Evolutionary conservation across 2,329 filamentous ascomycete species (phyloP), one percentile per base, ranked within the genome.

Genomic region (Polychaeton citri): DNA sequence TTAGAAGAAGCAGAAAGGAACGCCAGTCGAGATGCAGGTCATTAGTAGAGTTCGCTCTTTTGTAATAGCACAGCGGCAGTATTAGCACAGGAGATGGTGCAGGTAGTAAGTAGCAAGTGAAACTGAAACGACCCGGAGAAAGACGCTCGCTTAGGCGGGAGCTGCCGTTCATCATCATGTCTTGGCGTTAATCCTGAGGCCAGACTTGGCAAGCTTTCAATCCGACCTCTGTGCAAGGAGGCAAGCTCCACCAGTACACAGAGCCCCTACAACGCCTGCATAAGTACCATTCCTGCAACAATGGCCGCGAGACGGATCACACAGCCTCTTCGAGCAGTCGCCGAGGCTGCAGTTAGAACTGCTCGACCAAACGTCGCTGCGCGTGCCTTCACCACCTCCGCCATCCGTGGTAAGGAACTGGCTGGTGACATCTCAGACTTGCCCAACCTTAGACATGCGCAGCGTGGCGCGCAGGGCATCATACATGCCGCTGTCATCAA

Each of bases 401-500:
- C 57, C 30, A 44, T 58, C 36, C 58, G 62, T 39, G 49, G 59
- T 26, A 65, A 66, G 52, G 60, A 65, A 47, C 50, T 63, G 30
- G 63, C 57, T 30, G 56, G 57, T 38, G 56, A 61, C 39, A 50
- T 49, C 38, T 51, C 55, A 21, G 60, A 62, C 33, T 54, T 60
- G 19, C 63, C 62, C 36, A 68, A 69, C 53, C 57, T 68, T 61
- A 45, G 51, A 61, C 55, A 54, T 42, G 59, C 63, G 21, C 63
- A 61, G 44, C 59, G 66, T 42, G 53, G 55, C 37, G 47, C 58
- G 13, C 43, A 52, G 30, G 61, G 57, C 39, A 70, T 74, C 48
- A 74, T 95, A 45, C 76, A 82, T 55, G 81, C 69, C 16, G 81
- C 86, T 39, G 66, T 92, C 51, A 73, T 94, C 53, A 95, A 96